phyloP scores from a whole-genome alignment of 306 rosid genomes.

The Acmispon strigosus region DNA sequence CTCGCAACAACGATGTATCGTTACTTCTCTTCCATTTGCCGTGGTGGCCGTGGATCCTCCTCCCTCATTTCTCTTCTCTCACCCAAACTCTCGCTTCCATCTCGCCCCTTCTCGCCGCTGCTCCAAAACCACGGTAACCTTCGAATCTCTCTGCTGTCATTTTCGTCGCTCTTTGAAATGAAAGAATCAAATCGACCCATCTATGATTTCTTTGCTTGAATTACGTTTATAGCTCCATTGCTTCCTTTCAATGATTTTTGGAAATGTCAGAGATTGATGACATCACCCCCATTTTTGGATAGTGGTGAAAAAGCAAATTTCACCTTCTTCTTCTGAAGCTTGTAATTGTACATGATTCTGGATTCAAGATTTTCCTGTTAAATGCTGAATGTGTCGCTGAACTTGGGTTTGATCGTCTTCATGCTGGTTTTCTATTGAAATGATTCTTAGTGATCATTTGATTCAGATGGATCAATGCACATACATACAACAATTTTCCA shows the following conservation, averaged over 20 bases:
- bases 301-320: not conserved
- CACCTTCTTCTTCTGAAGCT: not conserved
- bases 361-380: not conserved
- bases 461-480: slow-evolving; percentile 19
- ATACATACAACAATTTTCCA: not conserved
- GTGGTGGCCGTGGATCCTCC: slow-evolving; percentile 2
- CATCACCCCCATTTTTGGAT: not conserved
- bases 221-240: not conserved
- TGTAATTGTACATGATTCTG: not conserved
- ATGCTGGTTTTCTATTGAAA: slow-evolving; percentile 2
- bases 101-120: not conserved
- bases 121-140: not conserved
- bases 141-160: not conserved
- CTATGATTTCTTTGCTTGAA: not conserved
- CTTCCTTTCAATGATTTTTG: not conserved
- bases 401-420: not conserved
- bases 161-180: not conserved
- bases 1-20: not conserved
- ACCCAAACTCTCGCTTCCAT: not conserved
- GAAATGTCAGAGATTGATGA: not conserved
- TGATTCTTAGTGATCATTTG: slow-evolving; percentile 25
- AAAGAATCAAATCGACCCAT: not conserved
- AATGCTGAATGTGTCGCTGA: not conserved
- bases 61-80: not conserved
- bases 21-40: not conserved